These are phyloP conservation scores for Mortierella sp. DNA, from an alignment of 371 early-diverging fungal genomes.

Conservation along the genomic window DNA sequence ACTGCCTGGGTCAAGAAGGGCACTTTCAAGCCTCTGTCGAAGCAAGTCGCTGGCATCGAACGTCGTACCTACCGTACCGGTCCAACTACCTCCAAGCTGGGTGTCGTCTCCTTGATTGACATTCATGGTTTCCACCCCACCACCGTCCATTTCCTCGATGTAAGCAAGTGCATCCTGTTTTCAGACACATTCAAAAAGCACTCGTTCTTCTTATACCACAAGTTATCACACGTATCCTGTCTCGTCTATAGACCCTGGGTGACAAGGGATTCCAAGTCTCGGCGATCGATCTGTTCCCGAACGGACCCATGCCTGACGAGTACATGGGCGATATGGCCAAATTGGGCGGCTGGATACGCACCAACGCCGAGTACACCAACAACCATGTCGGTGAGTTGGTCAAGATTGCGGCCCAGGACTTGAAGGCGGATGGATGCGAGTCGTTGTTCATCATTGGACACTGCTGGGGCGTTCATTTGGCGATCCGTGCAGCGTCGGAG, in stretches of 20 bases:
- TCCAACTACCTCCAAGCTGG: conserved; percentile 20
- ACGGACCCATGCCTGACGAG: conserved; percentile 31
- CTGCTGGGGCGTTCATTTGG: conserved; percentile 44
- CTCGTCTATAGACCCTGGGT: conserved; percentile 13
- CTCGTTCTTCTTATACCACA: background rate
- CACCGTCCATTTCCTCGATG: conserved; percentile 27
- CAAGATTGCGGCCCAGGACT: conserved; percentile 32
- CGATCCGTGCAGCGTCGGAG: conserved; percentile 29
- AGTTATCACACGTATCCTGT: background rate
- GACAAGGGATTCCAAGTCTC: conserved; percentile 38
- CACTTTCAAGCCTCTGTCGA: conserved; percentile 28
- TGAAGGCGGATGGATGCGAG: conserved; percentile 14
- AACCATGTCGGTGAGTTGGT: conserved; percentile 24
- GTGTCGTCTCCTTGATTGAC: conserved; percentile 30
- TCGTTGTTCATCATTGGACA: conserved; percentile 34
- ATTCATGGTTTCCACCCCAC: conserved; percentile 39
- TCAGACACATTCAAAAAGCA: background rate
- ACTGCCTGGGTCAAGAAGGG: conserved; percentile 28
- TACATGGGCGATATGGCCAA: conserved; percentile 36
- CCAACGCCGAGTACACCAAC: conserved; percentile 32
- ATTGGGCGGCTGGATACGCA: conserved; percentile 26
- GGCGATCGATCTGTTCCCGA: conserved; percentile 29
- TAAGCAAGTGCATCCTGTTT: background rate
- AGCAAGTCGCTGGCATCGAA: conserved; percentile 23
- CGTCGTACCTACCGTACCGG: conserved; percentile 30